phyloP scores from a whole-genome alignment of 768 basidiomycete genomes.

The Amanita rubescens region DNA sequence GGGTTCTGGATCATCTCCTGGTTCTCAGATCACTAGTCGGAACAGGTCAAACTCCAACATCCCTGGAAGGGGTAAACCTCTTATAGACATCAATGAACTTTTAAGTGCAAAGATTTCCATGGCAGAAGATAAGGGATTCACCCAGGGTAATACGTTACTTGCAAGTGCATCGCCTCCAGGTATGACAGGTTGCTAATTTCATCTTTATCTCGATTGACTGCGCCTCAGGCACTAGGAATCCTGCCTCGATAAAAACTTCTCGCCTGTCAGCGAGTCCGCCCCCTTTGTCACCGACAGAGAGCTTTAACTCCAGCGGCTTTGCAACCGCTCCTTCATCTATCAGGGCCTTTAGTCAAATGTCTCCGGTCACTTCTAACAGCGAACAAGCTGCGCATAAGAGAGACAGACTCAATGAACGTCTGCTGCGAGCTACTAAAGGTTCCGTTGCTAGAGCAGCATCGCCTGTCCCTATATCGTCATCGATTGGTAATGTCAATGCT shows the following conservation, averaged over 20 bases:
- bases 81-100: slow-evolving; percentile 45
- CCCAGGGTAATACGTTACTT: slow-evolving; percentile 12
- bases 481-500: neutral
- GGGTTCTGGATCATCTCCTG: neutral
- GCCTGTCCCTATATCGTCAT: neutral
- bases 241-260: neutral
- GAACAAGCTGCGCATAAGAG: slow-evolving; percentile 19
- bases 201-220: neutral
- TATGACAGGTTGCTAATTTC: neutral
- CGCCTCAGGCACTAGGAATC: neutral
- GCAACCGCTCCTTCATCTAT: slow-evolving; percentile 4
- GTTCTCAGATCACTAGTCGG: neutral
- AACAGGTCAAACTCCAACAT: slow-evolving; percentile 23
- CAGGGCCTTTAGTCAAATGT: slow-evolving; percentile 1
- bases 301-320: slow-evolving; percentile 3
- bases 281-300: slow-evolving; percentile 3
- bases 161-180: neutral
- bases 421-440: slow-evolving; percentile 31
- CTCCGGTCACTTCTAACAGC: slow-evolving; percentile 9
- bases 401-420: slow-evolving; percentile 34
- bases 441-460: neutral
- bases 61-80: slow-evolving; percentile 29
- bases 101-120: slow-evolving; percentile 23
- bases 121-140: slow-evolving; percentile 29
- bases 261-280: neutral